Percentiles rank a stretch among this genome's conserved stretches.
These are phyloP conservation scores for Teratosphaeriaceae sp. DNA, from an alignment of 2,329 filamentous ascomycete genomes.

Conservation along the genomic window DNA sequence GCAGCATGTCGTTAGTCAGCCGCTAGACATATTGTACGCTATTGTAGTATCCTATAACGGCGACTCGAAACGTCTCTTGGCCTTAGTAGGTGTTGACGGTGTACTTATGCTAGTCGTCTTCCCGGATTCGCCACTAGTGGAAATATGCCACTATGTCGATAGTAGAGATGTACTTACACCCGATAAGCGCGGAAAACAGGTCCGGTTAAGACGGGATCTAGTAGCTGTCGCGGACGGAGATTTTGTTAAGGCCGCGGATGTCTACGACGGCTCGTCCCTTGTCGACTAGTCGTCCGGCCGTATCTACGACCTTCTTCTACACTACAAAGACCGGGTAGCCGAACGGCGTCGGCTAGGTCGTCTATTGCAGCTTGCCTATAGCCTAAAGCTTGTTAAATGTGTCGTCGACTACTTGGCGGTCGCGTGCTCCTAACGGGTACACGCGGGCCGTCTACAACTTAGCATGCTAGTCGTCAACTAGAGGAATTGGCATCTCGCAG, in stretches of 20 bases:
- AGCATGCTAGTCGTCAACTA: too few relatives aligned
- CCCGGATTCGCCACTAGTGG: background rate
- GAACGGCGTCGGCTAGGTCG: too few relatives aligned
- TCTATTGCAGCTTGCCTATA: too few relatives aligned
- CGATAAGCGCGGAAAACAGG: background rate
- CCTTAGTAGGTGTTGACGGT: background rate
- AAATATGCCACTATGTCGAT: background rate
- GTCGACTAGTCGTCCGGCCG: background rate
- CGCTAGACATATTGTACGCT: background rate
- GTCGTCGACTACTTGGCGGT: too few relatives aligned
- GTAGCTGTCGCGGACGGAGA: background rate
- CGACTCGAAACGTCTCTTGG: background rate
- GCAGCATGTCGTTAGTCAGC: background rate
- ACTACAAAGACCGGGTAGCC: background rate
- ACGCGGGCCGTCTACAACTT: too few relatives aligned
- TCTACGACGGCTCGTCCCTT: background rate
- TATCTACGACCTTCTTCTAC: background rate
- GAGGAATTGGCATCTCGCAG: too few relatives aligned
- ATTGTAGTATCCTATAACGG: background rate
- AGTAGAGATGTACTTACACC: background rate
- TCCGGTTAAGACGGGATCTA: background rate
- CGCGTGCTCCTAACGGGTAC: too few relatives aligned
- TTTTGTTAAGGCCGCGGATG: background rate
- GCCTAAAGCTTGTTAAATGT: too few relatives aligned
- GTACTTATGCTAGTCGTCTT: background rate